These are phyloP conservation scores for Candida qinlingensis DNA, from an alignment of 805 yeast genomes.

Conservation along the genomic window DNA sequence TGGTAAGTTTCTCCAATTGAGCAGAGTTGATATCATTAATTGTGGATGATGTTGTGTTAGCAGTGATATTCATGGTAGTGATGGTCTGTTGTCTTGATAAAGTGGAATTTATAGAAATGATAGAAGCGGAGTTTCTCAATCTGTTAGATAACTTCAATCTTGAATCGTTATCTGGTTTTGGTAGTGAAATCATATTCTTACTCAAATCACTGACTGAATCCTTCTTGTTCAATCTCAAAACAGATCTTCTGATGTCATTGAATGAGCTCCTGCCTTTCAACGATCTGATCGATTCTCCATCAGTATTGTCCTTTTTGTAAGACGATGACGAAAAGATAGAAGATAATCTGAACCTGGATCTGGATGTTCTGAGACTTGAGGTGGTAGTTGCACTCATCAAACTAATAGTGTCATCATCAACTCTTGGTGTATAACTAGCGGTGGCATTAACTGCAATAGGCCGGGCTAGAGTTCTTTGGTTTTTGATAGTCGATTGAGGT, in stretches of 20 bases:
- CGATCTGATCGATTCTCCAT: slow-evolving; percentile 22
- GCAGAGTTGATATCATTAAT: slow-evolving; percentile 29
- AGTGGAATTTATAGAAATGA: slow-evolving; percentile 34
- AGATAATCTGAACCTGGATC: slow-evolving; percentile 24
- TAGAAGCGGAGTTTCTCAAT: slow-evolving; percentile 44
- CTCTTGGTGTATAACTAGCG: background rate
- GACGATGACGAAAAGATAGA: slow-evolving; percentile 20
- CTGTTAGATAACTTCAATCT: slow-evolving; percentile 50
- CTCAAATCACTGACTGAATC: slow-evolving; percentile 22
- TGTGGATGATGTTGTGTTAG: background rate
- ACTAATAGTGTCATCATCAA: slow-evolving; percentile 18
- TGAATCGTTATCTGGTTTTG: slow-evolving; percentile 48
- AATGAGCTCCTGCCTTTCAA: slow-evolving; percentile 22
- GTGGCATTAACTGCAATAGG: slow-evolving; percentile 6
- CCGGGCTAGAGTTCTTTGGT: slow-evolving; percentile 5
- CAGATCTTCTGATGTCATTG: slow-evolving; percentile 27
- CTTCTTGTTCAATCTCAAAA: slow-evolving; percentile 20
- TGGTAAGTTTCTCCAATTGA: slow-evolving; percentile 30
- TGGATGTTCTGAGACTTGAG: slow-evolving; percentile 20
- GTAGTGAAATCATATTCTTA: slow-evolving; percentile 45
- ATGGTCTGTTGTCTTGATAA: slow-evolving; percentile 17
- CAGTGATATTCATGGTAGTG: slow-evolving; percentile 7
- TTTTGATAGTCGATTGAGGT: slow-evolving; percentile 3
- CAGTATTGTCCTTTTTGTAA: slow-evolving; percentile 11
- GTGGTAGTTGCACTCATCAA: slow-evolving; percentile 14